These are phyloP conservation scores for Emmonsia crescens DNA, from an alignment of 2,329 filamentous ascomycete genomes.

Conservation along the genomic window DNA sequence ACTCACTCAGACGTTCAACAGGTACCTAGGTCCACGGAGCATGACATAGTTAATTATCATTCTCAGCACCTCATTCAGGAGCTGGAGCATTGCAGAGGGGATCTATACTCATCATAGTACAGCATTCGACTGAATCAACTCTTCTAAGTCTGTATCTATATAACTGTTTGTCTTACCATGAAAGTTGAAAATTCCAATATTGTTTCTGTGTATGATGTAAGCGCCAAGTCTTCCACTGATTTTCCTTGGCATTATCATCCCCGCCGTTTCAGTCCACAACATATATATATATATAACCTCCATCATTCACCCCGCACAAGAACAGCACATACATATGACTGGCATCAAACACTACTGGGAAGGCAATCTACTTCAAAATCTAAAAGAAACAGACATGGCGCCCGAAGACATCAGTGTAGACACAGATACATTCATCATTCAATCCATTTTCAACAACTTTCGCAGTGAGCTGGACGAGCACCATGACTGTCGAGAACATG, in stretches of 20 bases:
- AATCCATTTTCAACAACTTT: conserved; percentile 73
- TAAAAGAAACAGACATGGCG: conserved; percentile 6
- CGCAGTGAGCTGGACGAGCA: conserved; percentile 85
- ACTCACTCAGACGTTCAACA: too few relatives aligned
- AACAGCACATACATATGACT: conserved; percentile 16
- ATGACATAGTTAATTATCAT: not conserved
- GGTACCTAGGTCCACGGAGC: too few relatives aligned
- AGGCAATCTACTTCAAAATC: conserved; percentile 20
- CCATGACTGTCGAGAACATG: conserved; percentile 79
- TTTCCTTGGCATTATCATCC: not conserved
- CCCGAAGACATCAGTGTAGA: not conserved
- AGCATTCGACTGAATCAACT: not conserved
- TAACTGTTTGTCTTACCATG: not conserved
- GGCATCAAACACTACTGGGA: conserved; percentile 32
- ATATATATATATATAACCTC: not conserved
- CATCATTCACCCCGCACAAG: not conserved
- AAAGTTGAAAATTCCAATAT: not conserved
- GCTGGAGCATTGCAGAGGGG: not conserved
- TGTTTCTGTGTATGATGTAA: not conserved
- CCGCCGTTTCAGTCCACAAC: too few relatives aligned
- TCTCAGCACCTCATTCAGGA: not conserved
- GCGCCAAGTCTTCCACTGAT: not conserved
- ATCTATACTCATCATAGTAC: not conserved
- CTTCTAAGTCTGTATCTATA: not conserved
- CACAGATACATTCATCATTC: conserved; percentile 32